Conservation (phyloP, 257 asterid species). For the Scutellaria minor region DNA sequence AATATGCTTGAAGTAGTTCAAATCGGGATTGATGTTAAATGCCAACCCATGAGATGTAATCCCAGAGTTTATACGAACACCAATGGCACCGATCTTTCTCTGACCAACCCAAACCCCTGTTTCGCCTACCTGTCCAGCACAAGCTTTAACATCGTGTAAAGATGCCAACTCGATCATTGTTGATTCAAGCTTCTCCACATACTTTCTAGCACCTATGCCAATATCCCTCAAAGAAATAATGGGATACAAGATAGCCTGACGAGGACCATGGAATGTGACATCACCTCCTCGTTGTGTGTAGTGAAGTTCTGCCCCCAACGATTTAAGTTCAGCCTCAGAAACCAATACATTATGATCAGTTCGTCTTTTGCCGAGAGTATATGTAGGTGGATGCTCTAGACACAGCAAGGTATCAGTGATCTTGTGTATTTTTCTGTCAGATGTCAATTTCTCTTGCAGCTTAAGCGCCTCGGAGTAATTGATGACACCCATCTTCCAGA, state of each 20-base stretch:
- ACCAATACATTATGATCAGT: constrained; percentile 61
- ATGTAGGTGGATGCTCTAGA: constrained; percentile 78
- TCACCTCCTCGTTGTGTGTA: constrained; percentile 82
- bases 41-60: constrained; percentile 80
- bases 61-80: constrained; percentile 70
- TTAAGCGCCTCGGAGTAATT: constrained; percentile 63
- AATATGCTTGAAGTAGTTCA: constrained; percentile 69
- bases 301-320: constrained; percentile 69
- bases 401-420: constrained; percentile 58
- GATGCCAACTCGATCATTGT: constrained; percentile 74
- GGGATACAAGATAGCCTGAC: constrained; percentile 73
- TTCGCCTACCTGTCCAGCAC: constrained; percentile 56
- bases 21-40: constrained; percentile 70
- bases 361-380: constrained; percentile 75
- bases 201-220: constrained; percentile 73
- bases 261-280: constrained; percentile 81
- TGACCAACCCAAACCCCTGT: constrained; percentile 76
- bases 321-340: constrained; percentile 57
- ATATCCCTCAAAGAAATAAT: constrained; percentile 59
- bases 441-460: constrained; percentile 61
- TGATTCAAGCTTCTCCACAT: constrained; percentile 69
- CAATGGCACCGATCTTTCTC: constrained; percentile 72
- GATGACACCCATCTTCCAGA: constrained; percentile 67
- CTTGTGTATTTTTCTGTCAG: constrained; percentile 55
- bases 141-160: constrained; percentile 58